Base-by-base conservation (phyloP, 2,329 filamentous ascomycete species). In the Blumeria graminis region DNA sequence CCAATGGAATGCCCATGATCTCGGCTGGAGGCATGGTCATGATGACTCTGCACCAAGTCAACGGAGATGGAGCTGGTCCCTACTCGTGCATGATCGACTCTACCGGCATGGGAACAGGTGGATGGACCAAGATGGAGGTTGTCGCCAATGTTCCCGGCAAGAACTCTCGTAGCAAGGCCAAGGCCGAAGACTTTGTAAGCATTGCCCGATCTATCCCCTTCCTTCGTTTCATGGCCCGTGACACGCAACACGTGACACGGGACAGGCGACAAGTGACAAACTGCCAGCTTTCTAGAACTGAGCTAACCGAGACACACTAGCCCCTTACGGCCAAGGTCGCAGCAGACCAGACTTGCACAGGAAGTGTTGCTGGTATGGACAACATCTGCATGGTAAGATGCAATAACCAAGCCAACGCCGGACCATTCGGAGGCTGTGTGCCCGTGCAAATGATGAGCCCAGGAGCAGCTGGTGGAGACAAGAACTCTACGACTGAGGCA, bases 361-460 rank as follows among this genome's bases (percentile, higher is more conserved):
- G 79, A 51, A 76, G 71, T 36, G 74, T 78, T 5, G 77, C 75
- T 11, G 78, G 77, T 39, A 71, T 78, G 67, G 65, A 70, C 38
- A 77, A 77, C 61, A 72, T 80, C 62, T 82, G 79, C 69, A 73
- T 82, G 61, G 76, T 82, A 53, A 73, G 76, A 32, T 18, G 38
- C 33, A 81, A 77, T 69, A 68, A 78, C 69, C 82, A 82, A 67
- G 71, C 69, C 0, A 55, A 56, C n/a, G 76, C 77, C 39, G 78
- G 78, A 13, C 78, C 78, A 34, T 82, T 82, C 62, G 78, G 79
- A 56, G 77, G 76, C 50, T 75, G 77, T 60, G 72, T 79, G 16
- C 74, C 76, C 11, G 72, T 78, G 7, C 76, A 79, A 65, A 73
- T 72, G 61, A 56, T 22, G 35, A 54, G 32, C 28, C 41, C 55